A percentile compares a stretch with the other conserved stretches of the same genome.
phyloP scores from a whole-genome alignment of 2,329 filamentous ascomycete genomes.

The Monilinia fructigena region DNA sequence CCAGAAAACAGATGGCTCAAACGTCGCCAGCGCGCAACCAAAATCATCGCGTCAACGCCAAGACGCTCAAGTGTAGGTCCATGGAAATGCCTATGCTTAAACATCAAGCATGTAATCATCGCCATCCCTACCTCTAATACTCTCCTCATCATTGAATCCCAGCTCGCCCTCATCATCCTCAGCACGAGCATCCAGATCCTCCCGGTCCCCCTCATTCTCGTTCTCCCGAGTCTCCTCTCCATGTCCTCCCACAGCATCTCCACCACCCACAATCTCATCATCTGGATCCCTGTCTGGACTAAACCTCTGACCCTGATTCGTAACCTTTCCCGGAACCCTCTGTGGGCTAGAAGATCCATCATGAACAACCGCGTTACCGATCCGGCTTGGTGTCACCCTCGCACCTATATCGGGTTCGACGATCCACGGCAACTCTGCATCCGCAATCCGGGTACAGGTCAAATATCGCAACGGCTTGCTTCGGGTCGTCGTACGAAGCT shows the following conservation, averaged over 20 bases:
- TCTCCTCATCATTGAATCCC: neutral
- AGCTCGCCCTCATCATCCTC: neutral
- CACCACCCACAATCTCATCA: neutral
- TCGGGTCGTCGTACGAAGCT: neutral
- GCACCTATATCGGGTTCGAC: neutral
- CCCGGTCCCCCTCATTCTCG: neutral
- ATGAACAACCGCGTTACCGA: neutral
- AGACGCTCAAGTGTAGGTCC: neutral
- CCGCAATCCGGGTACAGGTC: conserved; percentile 47
- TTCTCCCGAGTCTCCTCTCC: neutral
- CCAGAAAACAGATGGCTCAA: neutral
- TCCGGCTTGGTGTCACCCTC: neutral
- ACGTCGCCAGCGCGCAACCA: neutral
- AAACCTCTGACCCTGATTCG: neutral
- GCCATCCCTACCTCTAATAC: neutral
- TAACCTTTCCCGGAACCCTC: neutral
- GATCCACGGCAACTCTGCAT: conserved; percentile 60
- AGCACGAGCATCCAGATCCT: neutral
- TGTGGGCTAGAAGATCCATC: neutral
- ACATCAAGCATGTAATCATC: conserved; percentile 1
- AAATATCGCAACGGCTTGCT: conserved; percentile 18
- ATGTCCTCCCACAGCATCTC: neutral
- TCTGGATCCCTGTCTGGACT: neutral
- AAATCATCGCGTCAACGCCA: neutral
- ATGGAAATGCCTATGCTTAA: neutral